These are phyloP conservation scores for Rhizopogon salebrosus DNA, from an alignment of 768 basidiomycete genomes.

Conservation along the genomic window DNA sequence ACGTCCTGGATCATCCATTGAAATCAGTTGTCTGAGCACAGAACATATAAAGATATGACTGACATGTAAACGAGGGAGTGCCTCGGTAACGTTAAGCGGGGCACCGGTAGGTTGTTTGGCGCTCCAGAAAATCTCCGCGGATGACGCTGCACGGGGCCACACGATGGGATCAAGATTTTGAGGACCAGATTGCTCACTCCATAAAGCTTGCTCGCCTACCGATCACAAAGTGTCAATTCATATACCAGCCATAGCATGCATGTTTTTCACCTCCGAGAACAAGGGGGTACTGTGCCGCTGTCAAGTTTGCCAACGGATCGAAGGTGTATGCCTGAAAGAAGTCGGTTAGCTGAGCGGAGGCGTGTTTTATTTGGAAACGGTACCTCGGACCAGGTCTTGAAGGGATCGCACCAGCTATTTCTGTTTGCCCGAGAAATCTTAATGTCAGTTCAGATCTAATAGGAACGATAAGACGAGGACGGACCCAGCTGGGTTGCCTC, in stretches of 20 bases:
- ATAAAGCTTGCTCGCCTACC: constrained; percentile 35
- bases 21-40: neutral
- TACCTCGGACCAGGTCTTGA: constrained; percentile 48
- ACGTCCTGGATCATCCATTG: constrained; percentile 28
- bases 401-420: constrained; percentile 46
- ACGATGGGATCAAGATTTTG: constrained; percentile 37
- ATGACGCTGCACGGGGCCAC: constrained; percentile 45
- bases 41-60: neutral
- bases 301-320: constrained; percentile 43
- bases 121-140: constrained; percentile 54
- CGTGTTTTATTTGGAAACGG: neutral
- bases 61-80: constrained; percentile 44
- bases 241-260: neutral
- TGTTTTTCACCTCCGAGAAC: constrained; percentile 32
- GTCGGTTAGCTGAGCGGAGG: too few relatives aligned
- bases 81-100: constrained; percentile 30
- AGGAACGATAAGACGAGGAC: neutral
- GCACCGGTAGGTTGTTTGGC: constrained; percentile 32
- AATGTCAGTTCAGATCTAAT: neutral
- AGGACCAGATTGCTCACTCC: constrained; percentile 42
- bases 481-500: constrained; percentile 26
- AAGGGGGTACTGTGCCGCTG: constrained; percentile 27
- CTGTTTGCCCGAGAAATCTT: constrained; percentile 10
- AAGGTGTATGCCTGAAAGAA: constrained; percentile 44
- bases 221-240: constrained; percentile 1